Evolutionary conservation across 805 yeast genomes (phyloP).

Genomic region (Tetrapisispora iriomotensis): DNA sequence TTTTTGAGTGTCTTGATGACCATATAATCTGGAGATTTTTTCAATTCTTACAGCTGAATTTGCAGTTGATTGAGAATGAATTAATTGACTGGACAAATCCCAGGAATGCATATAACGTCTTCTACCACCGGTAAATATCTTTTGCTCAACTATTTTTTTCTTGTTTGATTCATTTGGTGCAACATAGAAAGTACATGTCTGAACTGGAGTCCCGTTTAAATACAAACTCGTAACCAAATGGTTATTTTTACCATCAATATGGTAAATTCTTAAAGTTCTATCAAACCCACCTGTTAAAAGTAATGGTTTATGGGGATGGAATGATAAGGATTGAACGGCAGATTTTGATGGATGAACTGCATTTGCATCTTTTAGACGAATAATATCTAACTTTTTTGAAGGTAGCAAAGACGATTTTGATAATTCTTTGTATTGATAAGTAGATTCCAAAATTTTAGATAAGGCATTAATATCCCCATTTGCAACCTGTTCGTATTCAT

Average conservation of each 20-base stretch:
- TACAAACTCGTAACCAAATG: conserved; percentile 74
- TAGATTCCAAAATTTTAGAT: conserved; percentile 30
- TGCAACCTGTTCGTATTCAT: conserved; percentile 22
- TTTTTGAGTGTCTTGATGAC: conserved; percentile 76
- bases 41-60: conserved; percentile 42
- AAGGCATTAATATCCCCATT: conserved; percentile 35
- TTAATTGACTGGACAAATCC: conserved; percentile 59
- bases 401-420: conserved; percentile 51
- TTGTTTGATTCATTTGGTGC: conserved; percentile 10
- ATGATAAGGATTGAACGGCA: conserved; percentile 75
- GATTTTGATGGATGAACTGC: conserved; percentile 56
- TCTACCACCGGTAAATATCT: conserved; percentile 78
- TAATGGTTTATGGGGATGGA: conserved; percentile 72
- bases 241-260: conserved; percentile 80
- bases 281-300: conserved; percentile 90
- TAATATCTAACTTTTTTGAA: conserved; percentile 59
- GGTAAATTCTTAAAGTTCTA: conserved; percentile 74
- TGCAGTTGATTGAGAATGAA: conserved; percentile 7
- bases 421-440: conserved; percentile 33
- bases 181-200: conserved; percentile 43
- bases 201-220: conserved; percentile 70
- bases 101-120: conserved; percentile 87
- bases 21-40: conserved; percentile 81
- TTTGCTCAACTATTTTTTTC: conserved; percentile 28
- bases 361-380: conserved; percentile 84